Percentiles rank a stretch among this genome's conserved stretches.
Evolutionary conservation across 495 filamentous ascomycete species (phyloP).

Genomic region (Endocarpon pusillum): DNA sequence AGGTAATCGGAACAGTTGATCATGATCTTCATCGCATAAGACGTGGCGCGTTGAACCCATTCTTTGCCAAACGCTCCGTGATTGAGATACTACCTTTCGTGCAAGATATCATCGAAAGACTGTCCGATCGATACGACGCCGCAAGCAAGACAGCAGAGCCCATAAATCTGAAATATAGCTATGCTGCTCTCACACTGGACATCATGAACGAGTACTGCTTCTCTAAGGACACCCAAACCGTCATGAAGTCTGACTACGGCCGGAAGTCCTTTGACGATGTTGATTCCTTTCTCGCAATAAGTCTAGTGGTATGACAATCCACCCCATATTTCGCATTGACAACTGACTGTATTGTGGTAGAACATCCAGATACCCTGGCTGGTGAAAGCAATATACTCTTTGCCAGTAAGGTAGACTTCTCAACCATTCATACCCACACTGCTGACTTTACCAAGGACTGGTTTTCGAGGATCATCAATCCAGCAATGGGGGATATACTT

Average conservation of each 20-base stretch:
- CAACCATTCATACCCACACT: background rate
- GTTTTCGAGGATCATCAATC: background rate
- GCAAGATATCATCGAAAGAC: conserved; percentile 5
- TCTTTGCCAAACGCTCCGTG: conserved; percentile 15
- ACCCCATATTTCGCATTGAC: background rate
- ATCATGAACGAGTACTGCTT: conserved; percentile 28
- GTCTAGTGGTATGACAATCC: background rate
- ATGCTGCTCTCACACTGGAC: conserved; percentile 20
- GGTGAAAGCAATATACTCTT: conserved; percentile 1
- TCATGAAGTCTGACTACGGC: conserved; percentile 1
- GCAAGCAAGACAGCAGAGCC: conserved; percentile 4
- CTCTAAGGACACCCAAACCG: background rate
- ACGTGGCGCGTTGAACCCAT: conserved; percentile 16
- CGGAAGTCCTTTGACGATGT: background rate
- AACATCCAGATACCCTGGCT: conserved; percentile 2
- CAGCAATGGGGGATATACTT: conserved; percentile 2
- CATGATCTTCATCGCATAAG: conserved; percentile 17
- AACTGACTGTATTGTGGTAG: background rate
- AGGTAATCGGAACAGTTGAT: conserved; percentile 10
- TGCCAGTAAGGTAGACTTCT: conserved; percentile 1
- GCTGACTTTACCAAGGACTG: conserved; percentile 2
- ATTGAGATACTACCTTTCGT: conserved; percentile 9
- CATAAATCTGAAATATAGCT: conserved; percentile 16
- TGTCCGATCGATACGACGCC: conserved; percentile 7
- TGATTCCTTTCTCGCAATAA: conserved; percentile 1